Evolutionary conservation across 345 rosid genomes (phyloP), one percentile per base, ranked within the genome.

Genomic region (Salix arbutifolia): DNA sequence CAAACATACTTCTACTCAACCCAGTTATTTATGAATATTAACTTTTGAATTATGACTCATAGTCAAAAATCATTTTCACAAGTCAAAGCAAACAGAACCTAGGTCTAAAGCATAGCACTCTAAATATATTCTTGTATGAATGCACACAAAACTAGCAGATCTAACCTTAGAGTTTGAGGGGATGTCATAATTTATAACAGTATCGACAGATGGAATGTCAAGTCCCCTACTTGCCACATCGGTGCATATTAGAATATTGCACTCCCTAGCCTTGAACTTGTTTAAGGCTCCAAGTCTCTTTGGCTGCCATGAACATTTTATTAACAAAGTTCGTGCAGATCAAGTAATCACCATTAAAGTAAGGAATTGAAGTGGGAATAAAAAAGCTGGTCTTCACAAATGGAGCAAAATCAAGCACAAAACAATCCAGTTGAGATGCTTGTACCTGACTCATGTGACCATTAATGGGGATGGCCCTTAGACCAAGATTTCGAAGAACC

Each of bases 161-260:
- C 85, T 61, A 13, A 90, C 97, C 94, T 90, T 90, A 40, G 94
- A 88, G 78, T 89, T 89, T 23, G 97, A 85, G 62, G 99, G 99
- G 80, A 93, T 89, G 69, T 96, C 98, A 61, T 93, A 96, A 81
- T 96, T 96, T 75, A 93, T 91, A 81, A 96, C 99, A 86, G 89
- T 82, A 84, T 93, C 99, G n/a, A 93, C 99, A 1, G 98, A 86
- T 1, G 98, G 96, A 81, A 96, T 93, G 88, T 96, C 97, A 13
- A 96, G 98, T 76, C 98, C 99, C 88, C 99, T 90, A 81, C 98
- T 93, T 46, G 99, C 99, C 78, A 93, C 98, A 79, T 96, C 97
- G 31, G 98, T 96, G 81, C 97, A 93, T 80, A 93, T 88, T 78
- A 96, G 94, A 78, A 93, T 88, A 80, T 91, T 91, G 81, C 97